A percentile compares a stretch with the other conserved stretches of the same genome.
phyloP scores from a whole-genome alignment of 1,284 basidiomycete species.

The Neonothopanus nambi region DNA sequence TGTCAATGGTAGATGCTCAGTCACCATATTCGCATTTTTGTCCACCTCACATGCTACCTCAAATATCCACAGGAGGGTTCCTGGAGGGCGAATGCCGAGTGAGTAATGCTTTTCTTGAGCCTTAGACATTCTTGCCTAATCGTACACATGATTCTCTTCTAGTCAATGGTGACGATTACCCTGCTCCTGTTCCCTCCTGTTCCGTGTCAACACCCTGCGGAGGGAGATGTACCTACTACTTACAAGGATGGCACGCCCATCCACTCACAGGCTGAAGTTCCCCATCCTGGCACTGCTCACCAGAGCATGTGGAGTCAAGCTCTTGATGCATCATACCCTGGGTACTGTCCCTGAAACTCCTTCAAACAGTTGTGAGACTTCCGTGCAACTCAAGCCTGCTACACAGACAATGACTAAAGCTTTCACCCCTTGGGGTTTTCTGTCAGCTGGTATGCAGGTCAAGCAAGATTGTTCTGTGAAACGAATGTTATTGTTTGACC shows the following conservation, averaged over 20 bases:
- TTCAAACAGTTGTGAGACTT: constrained; percentile 58
- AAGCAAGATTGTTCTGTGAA: constrained; percentile 95
- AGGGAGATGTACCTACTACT: constrained; percentile 43
- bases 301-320: constrained; percentile 85
- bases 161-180: constrained; percentile 26
- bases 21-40: constrained; percentile 35
- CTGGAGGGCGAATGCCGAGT: constrained; percentile 28
- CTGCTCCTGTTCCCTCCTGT: constrained; percentile 29
- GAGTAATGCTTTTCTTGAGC: constrained; percentile 15
- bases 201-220: constrained; percentile 42
- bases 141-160: constrained; percentile 19
- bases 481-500: constrained; percentile 70
- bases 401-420: constrained; percentile 85
- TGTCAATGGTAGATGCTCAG: constrained; percentile 15
- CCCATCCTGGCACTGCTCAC: constrained; percentile 53
- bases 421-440: constrained; percentile 90
- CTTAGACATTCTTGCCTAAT: constrained; percentile 13
- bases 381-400: constrained; percentile 79
- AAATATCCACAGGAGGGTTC: constrained; percentile 37
- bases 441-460: constrained; percentile 94
- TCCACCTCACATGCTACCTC: constrained; percentile 46
- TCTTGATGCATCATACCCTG: constrained; percentile 64
- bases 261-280: constrained; percentile 52
- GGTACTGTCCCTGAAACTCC: constrained; percentile 23
- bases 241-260: constrained; percentile 46